Percentiles rank a stretch among this genome's conserved stretches.
phyloP scores from a whole-genome alignment of 345 rosid genomes.

The Fremontodendron californicum region DNA sequence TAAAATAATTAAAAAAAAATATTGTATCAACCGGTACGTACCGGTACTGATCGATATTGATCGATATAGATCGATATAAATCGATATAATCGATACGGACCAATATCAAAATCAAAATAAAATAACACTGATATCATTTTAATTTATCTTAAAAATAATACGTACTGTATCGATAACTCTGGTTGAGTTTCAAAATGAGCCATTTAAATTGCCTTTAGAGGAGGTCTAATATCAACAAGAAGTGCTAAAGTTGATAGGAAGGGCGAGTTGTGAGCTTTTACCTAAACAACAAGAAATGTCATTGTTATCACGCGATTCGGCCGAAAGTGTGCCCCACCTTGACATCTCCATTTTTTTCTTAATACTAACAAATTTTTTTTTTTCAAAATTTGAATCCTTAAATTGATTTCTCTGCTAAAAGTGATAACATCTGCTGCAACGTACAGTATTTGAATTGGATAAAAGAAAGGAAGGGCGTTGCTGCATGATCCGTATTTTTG shows the following conservation, averaged over 20 bases:
- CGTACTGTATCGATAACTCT: no score
- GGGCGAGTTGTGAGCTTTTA: conserved; percentile 9
- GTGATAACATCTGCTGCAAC: neutral
- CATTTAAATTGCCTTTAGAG: neutral
- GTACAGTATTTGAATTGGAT: neutral
- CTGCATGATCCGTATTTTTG: no score
- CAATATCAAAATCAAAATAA: no score
- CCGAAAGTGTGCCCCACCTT: conserved; percentile 31
- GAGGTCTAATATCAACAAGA: neutral
- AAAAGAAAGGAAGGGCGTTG: no score
- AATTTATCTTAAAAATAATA: no score
- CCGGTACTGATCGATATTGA: no score
- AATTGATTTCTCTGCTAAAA: neutral
- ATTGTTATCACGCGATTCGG: conserved; percentile 35
- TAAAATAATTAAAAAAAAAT: no score
- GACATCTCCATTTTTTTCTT: neutral
- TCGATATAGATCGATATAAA: no score
- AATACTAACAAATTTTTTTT: no score
- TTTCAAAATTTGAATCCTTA: neutral
- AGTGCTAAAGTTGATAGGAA: neutral
- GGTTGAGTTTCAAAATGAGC: neutral
- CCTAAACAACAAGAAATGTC: conserved; percentile 37
- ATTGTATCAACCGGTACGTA: no score
- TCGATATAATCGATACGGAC: no score
- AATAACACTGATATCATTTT: no score